Evolutionary conservation across 2,329 filamentous ascomycete species (phyloP), one percentile per base, ranked within the genome.

Genomic region (Alternaria sp.): DNA sequence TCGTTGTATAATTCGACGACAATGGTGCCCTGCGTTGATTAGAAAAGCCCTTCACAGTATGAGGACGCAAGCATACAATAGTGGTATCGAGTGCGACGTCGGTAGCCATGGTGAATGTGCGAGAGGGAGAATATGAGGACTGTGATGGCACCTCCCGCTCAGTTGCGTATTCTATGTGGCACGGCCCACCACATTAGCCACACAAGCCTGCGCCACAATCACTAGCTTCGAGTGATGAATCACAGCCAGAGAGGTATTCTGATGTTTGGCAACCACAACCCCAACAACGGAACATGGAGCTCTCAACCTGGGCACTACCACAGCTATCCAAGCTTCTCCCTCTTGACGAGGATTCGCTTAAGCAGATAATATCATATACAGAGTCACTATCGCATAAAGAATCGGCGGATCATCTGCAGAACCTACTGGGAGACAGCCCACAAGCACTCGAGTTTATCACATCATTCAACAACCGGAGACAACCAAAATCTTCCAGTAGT

Each of bases 1-100:
- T 85, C 78, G 50, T 86, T 90, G 86, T 98, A 98, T 60, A 99
- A 91, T 81, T 99, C 95, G 63, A 98, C 79, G 58, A 86, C 86
- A 76, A 99, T 90, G 44, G 86, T 85, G 77, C 95, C 93, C 93
- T 96, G 66, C 2, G 9, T 1, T 9, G 13, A 48, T 66, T 28
- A 67, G 59, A 59, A 9, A 13, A 14, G 8, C 13, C 21, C 0
- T 21, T 11, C 1, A 3, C 9, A 4, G 4, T 7, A 3, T 5
- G 0, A 3, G 4, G 10, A 33, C 0, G 2, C 0, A 17, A 10
- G 28, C 58, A 2, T 55, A 59, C 58, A 26, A 61, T 61, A 24
- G 58, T 61, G 57, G 94, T 97, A 68, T 96, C 91, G 51, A 97
- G 85, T 9, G 88, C 81, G 58, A 97, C 86, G 69, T 91, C 88